Evolutionary conservation across 2,329 filamentous ascomycete genomes (phyloP).

Genomic region (Daldinia sp.): DNA sequence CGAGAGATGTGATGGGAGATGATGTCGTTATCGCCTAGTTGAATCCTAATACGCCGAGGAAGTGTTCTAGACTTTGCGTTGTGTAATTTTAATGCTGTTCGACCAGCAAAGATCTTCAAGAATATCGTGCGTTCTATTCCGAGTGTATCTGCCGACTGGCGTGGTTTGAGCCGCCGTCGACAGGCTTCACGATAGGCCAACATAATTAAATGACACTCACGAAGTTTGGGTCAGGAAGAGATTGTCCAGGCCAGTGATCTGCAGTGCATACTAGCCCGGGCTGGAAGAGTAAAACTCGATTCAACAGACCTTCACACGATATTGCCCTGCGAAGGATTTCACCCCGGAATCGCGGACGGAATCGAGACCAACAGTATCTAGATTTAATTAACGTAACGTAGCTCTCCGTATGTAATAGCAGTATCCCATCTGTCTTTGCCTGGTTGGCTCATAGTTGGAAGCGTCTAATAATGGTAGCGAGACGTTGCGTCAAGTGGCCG

Average conservation of each 20-base stretch:
- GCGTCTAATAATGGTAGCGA: constrained; percentile 21
- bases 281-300: constrained; percentile 16
- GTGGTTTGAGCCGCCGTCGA: constrained; percentile 26
- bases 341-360: constrained; percentile 13
- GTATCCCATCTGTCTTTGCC: constrained; percentile 9
- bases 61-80: constrained; percentile 1
- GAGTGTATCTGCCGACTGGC: constrained; percentile 33
- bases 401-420: constrained; percentile 5
- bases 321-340: constrained; percentile 22
- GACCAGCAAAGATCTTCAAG: constrained; percentile 18
- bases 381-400: constrained; percentile 33
- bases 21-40: constrained; percentile 17
- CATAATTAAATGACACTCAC: constrained; percentile 21
- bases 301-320: constrained; percentile 2
- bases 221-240: constrained; percentile 29
- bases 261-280: constrained; percentile 27
- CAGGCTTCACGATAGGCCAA: constrained; percentile 31
- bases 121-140: constrained; percentile 11
- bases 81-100: constrained; percentile 2
- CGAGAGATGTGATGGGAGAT: constrained; percentile 14
- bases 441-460: constrained; percentile 11
- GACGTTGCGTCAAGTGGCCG: constrained; percentile 24
- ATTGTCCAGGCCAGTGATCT: constrained; percentile 30
- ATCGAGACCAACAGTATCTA: constrained; percentile 20
- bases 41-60: constrained; percentile 8